Conservation (phyloP, 495 filamentous ascomycete species). For the Podospora appendiculata region DNA sequence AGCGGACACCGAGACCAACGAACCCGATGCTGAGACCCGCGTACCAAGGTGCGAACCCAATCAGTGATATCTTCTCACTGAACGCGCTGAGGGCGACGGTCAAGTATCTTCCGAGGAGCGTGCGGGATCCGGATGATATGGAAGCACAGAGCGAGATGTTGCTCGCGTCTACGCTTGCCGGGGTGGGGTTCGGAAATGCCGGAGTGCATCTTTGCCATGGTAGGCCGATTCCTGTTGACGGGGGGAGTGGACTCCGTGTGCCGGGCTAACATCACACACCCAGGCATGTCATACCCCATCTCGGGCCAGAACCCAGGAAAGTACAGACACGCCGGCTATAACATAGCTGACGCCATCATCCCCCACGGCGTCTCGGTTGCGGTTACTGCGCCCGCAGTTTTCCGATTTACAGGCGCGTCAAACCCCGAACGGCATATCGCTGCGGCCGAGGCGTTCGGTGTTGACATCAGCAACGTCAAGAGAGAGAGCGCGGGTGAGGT, state of each 20-base stretch:
- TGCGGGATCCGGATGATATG: constrained; percentile 76
- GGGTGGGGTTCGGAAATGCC: constrained; percentile 95
- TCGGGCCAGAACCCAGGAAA: constrained; percentile 78
- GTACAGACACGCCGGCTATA: constrained; percentile 81
- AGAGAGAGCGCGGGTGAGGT: constrained; percentile 81
- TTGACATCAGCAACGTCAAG: constrained; percentile 80
- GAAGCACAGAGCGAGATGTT: constrained; percentile 95
- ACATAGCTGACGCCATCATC: constrained; percentile 67
- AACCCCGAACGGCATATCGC: constrained; percentile 87
- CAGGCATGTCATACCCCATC: constrained; percentile 90
- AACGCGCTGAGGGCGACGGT: constrained; percentile 71
- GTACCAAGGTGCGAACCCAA: constrained; percentile 96
- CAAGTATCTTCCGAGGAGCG: constrained; percentile 83
- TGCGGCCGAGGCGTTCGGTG: constrained; percentile 85
- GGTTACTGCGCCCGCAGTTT: constrained; percentile 89
- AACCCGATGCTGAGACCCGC: constrained; percentile 90
- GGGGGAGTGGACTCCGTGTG: too few species aligned
- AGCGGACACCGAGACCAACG: constrained; percentile 71
- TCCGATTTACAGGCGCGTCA: constrained; percentile 81
- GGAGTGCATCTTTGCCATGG: constrained; percentile 95
- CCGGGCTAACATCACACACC: not conserved
- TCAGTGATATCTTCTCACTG: constrained; percentile 91
- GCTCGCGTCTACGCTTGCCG: constrained; percentile 85
- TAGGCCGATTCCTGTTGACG: constrained; percentile 12
- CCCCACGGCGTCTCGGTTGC: constrained; percentile 94